Percentiles rank a stretch among this genome's conserved stretches.
Conservation (phyloP, 192 early-diverging fungal species). For the Coemansia sp. region DNA sequence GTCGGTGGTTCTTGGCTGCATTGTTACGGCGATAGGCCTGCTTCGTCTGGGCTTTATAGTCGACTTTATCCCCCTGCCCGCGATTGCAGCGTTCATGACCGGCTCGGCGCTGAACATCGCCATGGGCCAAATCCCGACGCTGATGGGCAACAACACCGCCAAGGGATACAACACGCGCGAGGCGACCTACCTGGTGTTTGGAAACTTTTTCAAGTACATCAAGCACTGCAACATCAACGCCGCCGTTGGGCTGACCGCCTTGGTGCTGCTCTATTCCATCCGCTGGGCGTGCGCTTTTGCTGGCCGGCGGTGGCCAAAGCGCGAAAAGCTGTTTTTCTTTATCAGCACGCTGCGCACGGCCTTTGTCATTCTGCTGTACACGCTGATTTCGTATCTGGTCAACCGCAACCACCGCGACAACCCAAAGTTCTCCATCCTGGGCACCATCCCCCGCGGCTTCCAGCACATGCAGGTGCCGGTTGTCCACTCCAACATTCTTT, state of each 20-base stretch:
- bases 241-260: conserved; percentile 44
- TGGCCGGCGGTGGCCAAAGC: conserved; percentile 51
- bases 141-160: conserved; percentile 76
- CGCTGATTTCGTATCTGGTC: conserved; percentile 66
- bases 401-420: conserved; percentile 58
- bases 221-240: conserved; percentile 51
- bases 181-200: conserved; percentile 73
- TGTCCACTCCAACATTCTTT: conserved; percentile 56
- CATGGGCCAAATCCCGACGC: conserved; percentile 74
- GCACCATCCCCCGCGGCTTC: conserved; percentile 73
- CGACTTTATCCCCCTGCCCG: conserved; percentile 81
- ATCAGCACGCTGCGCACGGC: conserved; percentile 71
- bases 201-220: conserved; percentile 62
- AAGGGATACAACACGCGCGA: conserved; percentile 64
- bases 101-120: conserved; percentile 80
- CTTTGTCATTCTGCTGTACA: conserved; percentile 75
- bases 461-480: conserved; percentile 60
- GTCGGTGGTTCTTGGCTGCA: conserved; percentile 72
- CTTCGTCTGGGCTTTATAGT: conserved; percentile 83
- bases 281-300: conserved; percentile 34
- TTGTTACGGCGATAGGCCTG: conserved; percentile 70
- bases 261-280: conserved; percentile 54
- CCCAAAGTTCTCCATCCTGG: conserved; percentile 65
- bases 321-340: conserved; percentile 59
- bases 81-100: conserved; percentile 85